Evolutionary conservation across 768 basidiomycete species (phyloP).

Genomic region (Pisolithus sp.): DNA sequence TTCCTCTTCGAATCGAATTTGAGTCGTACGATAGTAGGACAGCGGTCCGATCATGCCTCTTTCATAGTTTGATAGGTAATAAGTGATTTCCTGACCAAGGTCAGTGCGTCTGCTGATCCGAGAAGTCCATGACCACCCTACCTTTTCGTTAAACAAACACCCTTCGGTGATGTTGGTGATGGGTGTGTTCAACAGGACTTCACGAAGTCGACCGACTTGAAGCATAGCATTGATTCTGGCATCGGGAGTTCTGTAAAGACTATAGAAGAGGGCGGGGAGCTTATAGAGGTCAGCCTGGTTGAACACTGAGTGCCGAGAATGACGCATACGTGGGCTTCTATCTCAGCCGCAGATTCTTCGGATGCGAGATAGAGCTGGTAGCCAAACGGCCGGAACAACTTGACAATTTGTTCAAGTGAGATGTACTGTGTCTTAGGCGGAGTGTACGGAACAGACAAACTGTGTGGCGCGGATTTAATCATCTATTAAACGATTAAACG

Average conservation of each 20-base stretch:
- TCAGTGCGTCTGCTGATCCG: slow-evolving; percentile 5
- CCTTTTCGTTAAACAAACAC: slow-evolving; percentile 17
- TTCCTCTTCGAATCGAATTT: slow-evolving; percentile 63
- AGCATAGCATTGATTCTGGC: neutral
- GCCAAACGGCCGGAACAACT: slow-evolving; percentile 48
- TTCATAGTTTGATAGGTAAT: slow-evolving; percentile 41
- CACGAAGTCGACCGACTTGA: slow-evolving; percentile 8
- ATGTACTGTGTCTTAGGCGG: slow-evolving; percentile 49
- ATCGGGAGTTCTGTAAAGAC: slow-evolving; percentile 5
- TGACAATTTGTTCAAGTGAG: slow-evolving; percentile 45
- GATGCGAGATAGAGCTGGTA: slow-evolving; percentile 68
- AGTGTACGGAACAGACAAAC: slow-evolving; percentile 60
- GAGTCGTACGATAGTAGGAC: slow-evolving; percentile 69
- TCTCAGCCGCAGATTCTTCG: slow-evolving; percentile 42
- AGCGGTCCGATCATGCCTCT: slow-evolving; percentile 61
- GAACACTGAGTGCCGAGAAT: neutral
- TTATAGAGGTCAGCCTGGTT: slow-evolving; percentile 21
- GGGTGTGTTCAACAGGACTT: slow-evolving; percentile 1
- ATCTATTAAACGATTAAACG: neutral
- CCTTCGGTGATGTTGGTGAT: slow-evolving; percentile 3
- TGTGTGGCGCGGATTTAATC: slow-evolving; percentile 20
- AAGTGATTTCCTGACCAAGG: slow-evolving; percentile 44
- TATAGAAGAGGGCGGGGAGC: slow-evolving; percentile 15
- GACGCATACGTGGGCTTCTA: slow-evolving; percentile 49
- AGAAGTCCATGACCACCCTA: slow-evolving; percentile 1